Conservation (phyloP, 179 eudicot genomes). For the Heliamphora pulchella region DNA sequence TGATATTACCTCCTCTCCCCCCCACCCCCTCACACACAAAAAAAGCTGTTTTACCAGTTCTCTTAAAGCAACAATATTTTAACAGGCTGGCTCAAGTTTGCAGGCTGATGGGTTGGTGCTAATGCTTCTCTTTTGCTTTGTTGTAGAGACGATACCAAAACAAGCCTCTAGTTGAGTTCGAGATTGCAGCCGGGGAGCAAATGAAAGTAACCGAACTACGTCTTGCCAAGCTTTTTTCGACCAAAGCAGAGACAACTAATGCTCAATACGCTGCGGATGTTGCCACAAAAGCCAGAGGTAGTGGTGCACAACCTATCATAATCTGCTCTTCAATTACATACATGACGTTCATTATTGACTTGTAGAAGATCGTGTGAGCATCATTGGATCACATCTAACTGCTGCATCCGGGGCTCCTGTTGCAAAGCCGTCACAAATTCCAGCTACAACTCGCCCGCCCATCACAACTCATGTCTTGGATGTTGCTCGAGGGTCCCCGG, state of each 20-base stretch:
- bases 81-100: not conserved
- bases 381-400: slow-evolving; percentile 63
- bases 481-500: slow-evolving; percentile 67
- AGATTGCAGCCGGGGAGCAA: slow-evolving; percentile 81
- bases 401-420: slow-evolving; percentile 33
- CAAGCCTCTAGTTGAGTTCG: slow-evolving; percentile 83
- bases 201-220: slow-evolving; percentile 93
- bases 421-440: slow-evolving; percentile 25
- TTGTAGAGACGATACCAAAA: slow-evolving; percentile 70
- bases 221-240: slow-evolving; percentile 64
- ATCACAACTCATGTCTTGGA: slow-evolving; percentile 91
- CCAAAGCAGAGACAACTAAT: slow-evolving; percentile 24
- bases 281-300: slow-evolving; percentile 67
- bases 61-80: not conserved
- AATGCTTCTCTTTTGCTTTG: slow-evolving; percentile 8
- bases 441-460: slow-evolving; percentile 74
- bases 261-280: slow-evolving; percentile 29
- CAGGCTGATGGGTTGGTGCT: not conserved
- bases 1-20: not conserved
- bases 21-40: too few species aligned
- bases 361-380: slow-evolving; percentile 80
- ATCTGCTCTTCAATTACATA: not conserved
- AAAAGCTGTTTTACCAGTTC: not conserved
- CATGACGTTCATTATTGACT: slow-evolving; percentile 21
- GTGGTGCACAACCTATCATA: not conserved